phyloP scores from a whole-genome alignment of 768 basidiomycete genomes.

The Russula virescens region DNA sequence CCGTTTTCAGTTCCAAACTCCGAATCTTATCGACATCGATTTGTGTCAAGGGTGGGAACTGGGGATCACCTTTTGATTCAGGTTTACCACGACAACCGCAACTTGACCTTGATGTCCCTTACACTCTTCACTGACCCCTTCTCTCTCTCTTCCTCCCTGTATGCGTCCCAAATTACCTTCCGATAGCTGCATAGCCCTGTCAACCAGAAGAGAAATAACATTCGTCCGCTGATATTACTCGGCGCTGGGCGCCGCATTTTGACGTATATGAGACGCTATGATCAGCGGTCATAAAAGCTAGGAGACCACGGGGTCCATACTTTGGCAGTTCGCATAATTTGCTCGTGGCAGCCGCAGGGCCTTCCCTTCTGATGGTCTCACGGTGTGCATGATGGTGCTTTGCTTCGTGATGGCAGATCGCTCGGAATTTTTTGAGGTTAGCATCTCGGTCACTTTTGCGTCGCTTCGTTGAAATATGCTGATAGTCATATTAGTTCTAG shows the following conservation, averaged over 20 bases:
- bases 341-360: not conserved
- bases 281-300: slow-evolving; percentile 2
- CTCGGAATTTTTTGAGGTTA: not conserved
- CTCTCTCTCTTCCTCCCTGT: not conserved
- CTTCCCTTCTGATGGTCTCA: not conserved
- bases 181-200: not conserved
- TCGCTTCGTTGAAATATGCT: not conserved
- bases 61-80: too few relatives aligned
- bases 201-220: not conserved
- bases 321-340: not conserved
- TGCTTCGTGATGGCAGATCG: not conserved
- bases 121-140: not conserved
- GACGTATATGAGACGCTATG: not conserved
- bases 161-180: not conserved
- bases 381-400: not conserved
- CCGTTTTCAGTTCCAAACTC: not conserved
- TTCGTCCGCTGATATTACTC: not conserved
- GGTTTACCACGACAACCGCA: not conserved
- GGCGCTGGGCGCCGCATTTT: not conserved
- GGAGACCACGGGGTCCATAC: not conserved
- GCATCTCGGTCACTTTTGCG: not conserved
- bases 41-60: too few relatives aligned
- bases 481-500: not conserved
- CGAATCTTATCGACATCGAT: slow-evolving; percentile 5
- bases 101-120: not conserved